Evolutionary conservation across 148 eudicot genomes (phyloP), one percentile per base, ranked within the genome.

Genomic region (Rhododendron vialii): DNA sequence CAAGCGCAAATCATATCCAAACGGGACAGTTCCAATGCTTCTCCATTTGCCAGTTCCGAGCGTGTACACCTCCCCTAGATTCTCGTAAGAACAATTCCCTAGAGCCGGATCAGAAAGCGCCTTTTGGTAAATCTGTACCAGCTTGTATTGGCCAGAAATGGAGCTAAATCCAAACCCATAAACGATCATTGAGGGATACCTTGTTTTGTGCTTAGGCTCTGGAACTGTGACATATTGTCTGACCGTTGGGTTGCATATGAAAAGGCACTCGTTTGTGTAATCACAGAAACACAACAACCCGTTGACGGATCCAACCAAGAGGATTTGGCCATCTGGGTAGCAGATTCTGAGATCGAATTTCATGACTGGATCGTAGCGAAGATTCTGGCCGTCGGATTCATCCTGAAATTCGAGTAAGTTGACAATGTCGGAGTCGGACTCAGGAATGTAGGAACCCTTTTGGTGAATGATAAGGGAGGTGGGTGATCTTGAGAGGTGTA

Each of bases 141-240:
- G n/a, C 79, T 76, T 76, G 79, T 76, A 76, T 2, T 76, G 79
- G 12, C 79, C 79, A 38, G 48, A 76, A 76, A 76, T 7, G n/a
- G 48, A 76, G 47, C 79, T 76, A 20, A 35, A 76, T 18, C 48
- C 79, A 24, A 76, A 76, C 79, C 79, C 79, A 76, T 76, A 76
- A 38, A 76, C 79, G 26, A 76, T 17, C 3, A 38, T 3, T 0
- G 79, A 76, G 48, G 79, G 79, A 76, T 76, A 76, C 79, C 79
- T 45, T 76, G 22, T 76, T 76, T 0, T 76, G 79, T 76, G n/a
- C 26, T 5, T 76, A 7, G 79, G 79, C 48, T 76, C 47, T 22
- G 79, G 79, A 17, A 76, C 47, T 18, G 26, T 18, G 79, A 76
- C n/a, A 76, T 38, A 76, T 14, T 76, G 47, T 76, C 79, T 20